Evolutionary conservation across 441 rosid genomes (phyloP), one percentile per base, ranked within the genome.

Genomic region (Sinapis alba): DNA sequence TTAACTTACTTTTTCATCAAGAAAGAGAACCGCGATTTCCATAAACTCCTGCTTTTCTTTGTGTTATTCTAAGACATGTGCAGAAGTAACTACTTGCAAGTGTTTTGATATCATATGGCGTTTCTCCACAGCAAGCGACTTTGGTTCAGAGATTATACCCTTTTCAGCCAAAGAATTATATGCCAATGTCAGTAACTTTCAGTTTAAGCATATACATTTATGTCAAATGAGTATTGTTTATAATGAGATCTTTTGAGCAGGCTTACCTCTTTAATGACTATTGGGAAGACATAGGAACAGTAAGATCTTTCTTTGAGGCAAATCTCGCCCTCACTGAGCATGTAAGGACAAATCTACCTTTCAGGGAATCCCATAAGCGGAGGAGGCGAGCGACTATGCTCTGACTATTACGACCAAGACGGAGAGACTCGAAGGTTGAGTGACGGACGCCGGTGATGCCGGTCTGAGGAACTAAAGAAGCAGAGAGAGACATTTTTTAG

Each of bases 251-350:
- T 77, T 57, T 54, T 65, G 68, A 65, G 58, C 88, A 94, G 97
- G 99, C 97, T 68, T 90, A 85, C 78, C 89, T 94, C 76, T 94
- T 94, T 78, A 90, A 94, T 63, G 97, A n/a, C n/a, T n/a, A n/a
- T n/a, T n/a, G n/a, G n/a, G n/a, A n/a, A n/a, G n/a, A n/a, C n/a
- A n/a, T n/a, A 43, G 97, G 98, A 78, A 94, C 97, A 4, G 89
- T 94, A 86, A 84, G 93, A 85, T 94, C 99, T 65, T 92, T 92
- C 89, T 94, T 94, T 53, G 84, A 86, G 74, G 97, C 97, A 71
- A 94, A 92, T 75, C 97, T 94, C 65, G 96, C 97, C 68, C 93
- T 94, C 60, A 89, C 97, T 11, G 90, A 83, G 73, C 97, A 94
- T 83, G 98, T 92, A 84, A 87, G 89, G 60, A 32, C 20, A 57